A percentile compares a stretch with the other conserved stretches of the same genome.
These are phyloP conservation scores for Saccharomyces jurei DNA, from an alignment of 805 yeast genomes.

Conservation along the genomic window DNA sequence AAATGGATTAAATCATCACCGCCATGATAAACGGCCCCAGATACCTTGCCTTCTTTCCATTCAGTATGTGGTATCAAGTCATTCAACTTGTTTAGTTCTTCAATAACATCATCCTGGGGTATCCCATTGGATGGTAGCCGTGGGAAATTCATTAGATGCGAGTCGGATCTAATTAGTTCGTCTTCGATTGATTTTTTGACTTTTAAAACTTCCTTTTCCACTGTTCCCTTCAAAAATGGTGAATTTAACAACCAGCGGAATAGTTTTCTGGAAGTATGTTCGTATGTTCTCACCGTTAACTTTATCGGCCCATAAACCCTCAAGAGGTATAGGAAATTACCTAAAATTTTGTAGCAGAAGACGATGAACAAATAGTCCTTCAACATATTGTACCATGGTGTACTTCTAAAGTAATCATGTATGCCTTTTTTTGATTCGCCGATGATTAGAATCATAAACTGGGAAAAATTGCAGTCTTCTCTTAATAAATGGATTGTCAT, in stretches of 20 bases:
- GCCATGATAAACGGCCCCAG: slow-evolving; percentile 97
- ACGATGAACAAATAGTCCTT: slow-evolving; percentile 21
- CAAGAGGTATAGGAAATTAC: slow-evolving; percentile 10
- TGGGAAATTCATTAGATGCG: slow-evolving; percentile 36
- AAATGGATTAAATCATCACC: slow-evolving; percentile 68
- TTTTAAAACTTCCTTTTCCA: slow-evolving; percentile 50
- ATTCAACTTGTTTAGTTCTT: slow-evolving; percentile 43
- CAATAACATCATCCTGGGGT: slow-evolving; percentile 36
- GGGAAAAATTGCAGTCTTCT: background rate
- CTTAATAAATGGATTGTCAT: background rate
- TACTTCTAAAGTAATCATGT: background rate
- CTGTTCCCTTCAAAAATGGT: slow-evolving; percentile 48
- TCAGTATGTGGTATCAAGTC: slow-evolving; percentile 50
- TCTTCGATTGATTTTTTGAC: slow-evolving; percentile 45
- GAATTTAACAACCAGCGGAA: slow-evolving; percentile 34
- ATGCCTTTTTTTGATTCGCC: background rate
- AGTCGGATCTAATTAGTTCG: slow-evolving; percentile 49
- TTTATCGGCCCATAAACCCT: slow-evolving; percentile 37
- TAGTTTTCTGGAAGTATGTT: slow-evolving; percentile 14
- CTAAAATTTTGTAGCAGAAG: slow-evolving; percentile 7
- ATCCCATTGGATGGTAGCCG: slow-evolving; percentile 56
- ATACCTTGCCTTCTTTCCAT: slow-evolving; percentile 79
- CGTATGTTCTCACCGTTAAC: slow-evolving; percentile 14
- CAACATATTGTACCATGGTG: slow-evolving; percentile 11
- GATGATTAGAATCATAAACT: background rate